phyloP scores from a whole-genome alignment of 139 green algal genomes.

The Prasinococcaceae sp. region DNA sequence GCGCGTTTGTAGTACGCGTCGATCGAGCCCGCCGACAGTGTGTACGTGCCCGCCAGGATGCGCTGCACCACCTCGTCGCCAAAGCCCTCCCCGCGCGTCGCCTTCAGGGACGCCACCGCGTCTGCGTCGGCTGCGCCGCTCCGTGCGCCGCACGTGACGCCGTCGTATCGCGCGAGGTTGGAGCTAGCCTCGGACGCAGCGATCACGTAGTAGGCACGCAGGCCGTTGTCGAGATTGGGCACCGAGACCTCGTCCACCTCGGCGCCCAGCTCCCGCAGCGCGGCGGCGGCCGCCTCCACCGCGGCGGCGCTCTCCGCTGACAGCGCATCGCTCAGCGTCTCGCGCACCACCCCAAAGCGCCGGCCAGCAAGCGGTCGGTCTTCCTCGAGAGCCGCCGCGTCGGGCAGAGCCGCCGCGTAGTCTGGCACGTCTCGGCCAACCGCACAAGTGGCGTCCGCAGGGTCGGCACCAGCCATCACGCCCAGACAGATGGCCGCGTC shows the following conservation, averaged over 20 bases:
- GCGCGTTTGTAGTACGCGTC: conserved; percentile 94
- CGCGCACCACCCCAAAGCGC: conserved; percentile 52
- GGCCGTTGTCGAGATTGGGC: conserved; percentile 47
- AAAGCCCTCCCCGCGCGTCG: conserved; percentile 45
- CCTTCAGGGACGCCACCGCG: background rate
- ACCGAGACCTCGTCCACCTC: conserved; percentile 61
- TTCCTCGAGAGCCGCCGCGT: conserved; percentile 22
- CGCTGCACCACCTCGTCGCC: conserved; percentile 75
- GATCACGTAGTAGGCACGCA: conserved; percentile 95
- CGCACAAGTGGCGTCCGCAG: conserved; percentile 48
- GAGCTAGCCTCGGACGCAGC: conserved; percentile 76
- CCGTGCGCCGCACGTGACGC: conserved; percentile 64
- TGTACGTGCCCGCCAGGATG: conserved; percentile 97
- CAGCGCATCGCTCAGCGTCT: conserved; percentile 73
- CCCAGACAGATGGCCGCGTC: conserved; percentile 71
- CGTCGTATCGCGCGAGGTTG: conserved; percentile 93
- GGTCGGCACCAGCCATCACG: conserved; percentile 58
- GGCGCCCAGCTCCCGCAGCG: conserved; percentile 64
- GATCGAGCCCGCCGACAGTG: conserved; percentile 83
- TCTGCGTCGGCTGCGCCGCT: background rate
- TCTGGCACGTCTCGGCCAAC: conserved; percentile 7
- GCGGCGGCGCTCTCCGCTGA: conserved; percentile 30
- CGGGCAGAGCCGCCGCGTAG: conserved; percentile 30
- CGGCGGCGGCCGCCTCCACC: conserved; percentile 29
- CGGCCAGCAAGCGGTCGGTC: conserved; percentile 45